Conservation (phyloP, 139 green algal genomes). For the Volvox africanus region DNA sequence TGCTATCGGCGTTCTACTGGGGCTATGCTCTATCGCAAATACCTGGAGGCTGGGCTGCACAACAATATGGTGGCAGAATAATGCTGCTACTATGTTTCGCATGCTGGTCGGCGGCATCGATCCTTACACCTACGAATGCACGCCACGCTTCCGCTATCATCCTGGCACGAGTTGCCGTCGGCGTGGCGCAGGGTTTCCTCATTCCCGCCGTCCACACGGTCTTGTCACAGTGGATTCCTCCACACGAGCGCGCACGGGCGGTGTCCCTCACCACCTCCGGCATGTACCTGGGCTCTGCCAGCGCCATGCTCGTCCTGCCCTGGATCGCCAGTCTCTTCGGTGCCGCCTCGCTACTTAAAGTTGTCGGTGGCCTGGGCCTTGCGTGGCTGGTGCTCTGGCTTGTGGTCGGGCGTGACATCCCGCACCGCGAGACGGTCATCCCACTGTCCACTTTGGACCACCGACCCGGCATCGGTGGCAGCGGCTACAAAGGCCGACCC, state of each 20-base stretch:
- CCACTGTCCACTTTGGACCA: conserved; percentile 52
- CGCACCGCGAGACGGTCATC: conserved; percentile 70
- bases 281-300: conserved; percentile 97
- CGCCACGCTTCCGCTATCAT: conserved; percentile 53
- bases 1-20: conserved; percentile 98
- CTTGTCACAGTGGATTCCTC: conserved; percentile 91
- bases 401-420: conserved; percentile 67
- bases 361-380: conserved; percentile 81
- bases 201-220: conserved; percentile 97
- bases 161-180: conserved; percentile 78
- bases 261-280: conserved; percentile 95
- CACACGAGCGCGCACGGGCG: conserved; percentile 86
- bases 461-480: background rate
- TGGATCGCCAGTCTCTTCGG: conserved; percentile 69
- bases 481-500: conserved; percentile 61
- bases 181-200: conserved; percentile 92
- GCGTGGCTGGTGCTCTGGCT: conserved; percentile 88
- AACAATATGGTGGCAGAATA: conserved; percentile 87
- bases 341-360: conserved; percentile 72
- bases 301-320: conserved; percentile 91
- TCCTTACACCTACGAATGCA: conserved; percentile 83
- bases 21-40: conserved; percentile 96
- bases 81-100: conserved; percentile 89
- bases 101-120: conserved; percentile 81
- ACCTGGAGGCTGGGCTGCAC: conserved; percentile 93